Percentiles rank a stretch among this genome's conserved stretches.
These are phyloP conservation scores for Fusarium pilosicola DNA, from an alignment of 2,329 filamentous ascomycete genomes.

Conservation along the genomic window DNA sequence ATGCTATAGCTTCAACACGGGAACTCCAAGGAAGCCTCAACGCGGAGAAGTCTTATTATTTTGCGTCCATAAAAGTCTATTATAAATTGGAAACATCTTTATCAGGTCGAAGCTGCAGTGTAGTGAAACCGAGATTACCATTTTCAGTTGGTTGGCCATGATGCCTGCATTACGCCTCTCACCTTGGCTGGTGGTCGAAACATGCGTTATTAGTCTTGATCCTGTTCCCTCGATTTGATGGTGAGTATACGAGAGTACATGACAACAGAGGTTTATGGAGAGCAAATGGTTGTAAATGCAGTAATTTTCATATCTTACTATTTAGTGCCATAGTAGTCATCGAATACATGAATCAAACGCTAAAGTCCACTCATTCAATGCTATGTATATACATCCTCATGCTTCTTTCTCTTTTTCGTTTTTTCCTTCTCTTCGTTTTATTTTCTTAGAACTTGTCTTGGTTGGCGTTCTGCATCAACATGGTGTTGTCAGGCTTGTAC, in stretches of 20 bases:
- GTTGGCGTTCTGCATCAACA: conserved; percentile 46
- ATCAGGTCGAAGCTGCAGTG: neutral
- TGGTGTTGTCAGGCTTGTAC: conserved; percentile 51
- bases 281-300: neutral
- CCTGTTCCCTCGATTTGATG: too few species aligned
- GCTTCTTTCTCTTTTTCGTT: neutral
- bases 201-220: too few species aligned
- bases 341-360: conserved; percentile 18
- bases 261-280: accelerated
- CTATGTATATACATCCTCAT: conserved; percentile 6
- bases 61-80: neutral
- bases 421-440: neutral
- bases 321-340: neutral
- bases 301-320: conserved; percentile 4
- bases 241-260: too few species aligned
- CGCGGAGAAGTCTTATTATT: conserved; percentile 3
- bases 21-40: conserved; percentile 30
- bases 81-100: neutral
- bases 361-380: conserved; percentile 15
- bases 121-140: accelerated
- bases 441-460: conserved; percentile 40
- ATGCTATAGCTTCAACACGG: conserved; percentile 28
- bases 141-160: neutral
- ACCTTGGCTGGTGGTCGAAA: too few species aligned
- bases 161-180: neutral